Evolutionary conservation across 306 rosid genomes (phyloP).

Genomic region (Casuarina glauca): DNA sequence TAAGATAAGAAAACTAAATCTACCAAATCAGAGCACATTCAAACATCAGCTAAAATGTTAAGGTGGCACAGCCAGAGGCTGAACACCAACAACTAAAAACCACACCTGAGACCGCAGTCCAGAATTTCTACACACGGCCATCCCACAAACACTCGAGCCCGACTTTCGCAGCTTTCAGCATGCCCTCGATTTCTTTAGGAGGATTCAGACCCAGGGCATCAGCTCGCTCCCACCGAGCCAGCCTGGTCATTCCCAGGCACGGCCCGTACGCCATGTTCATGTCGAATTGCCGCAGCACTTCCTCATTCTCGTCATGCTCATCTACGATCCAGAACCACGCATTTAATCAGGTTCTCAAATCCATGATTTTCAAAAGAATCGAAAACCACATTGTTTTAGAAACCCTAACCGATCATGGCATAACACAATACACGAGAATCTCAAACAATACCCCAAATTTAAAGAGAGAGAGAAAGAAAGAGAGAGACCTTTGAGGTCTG

Average conservation of each 20-base stretch:
- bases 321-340: constrained; percentile 37
- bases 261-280: constrained; percentile 84
- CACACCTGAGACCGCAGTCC: background rate
- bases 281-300: constrained; percentile 67
- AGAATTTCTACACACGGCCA: constrained; percentile 41
- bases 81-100: background rate
- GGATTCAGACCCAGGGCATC: constrained; percentile 65
- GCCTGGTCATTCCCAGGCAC: constrained; percentile 69
- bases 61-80: constrained; percentile 33
- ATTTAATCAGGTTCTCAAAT: background rate
- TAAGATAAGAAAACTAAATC: background rate
- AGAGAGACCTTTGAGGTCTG: constrained; percentile 42
- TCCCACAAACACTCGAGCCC: constrained; percentile 54
- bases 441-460: background rate
- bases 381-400: background rate
- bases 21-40: constrained; percentile 5
- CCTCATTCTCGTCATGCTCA: constrained; percentile 52
- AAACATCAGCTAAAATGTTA: background rate
- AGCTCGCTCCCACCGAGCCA: constrained; percentile 83
- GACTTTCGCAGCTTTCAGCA: constrained; percentile 45
- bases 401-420: constrained; percentile 4
- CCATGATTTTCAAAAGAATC: background rate
- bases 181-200: constrained; percentile 49
- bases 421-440: background rate
- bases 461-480: background rate